A percentile compares a stretch with the other conserved stretches of the same genome.
Conservation (phyloP, 2,329 filamentous ascomycete genomes). For the Periconia digitata region DNA sequence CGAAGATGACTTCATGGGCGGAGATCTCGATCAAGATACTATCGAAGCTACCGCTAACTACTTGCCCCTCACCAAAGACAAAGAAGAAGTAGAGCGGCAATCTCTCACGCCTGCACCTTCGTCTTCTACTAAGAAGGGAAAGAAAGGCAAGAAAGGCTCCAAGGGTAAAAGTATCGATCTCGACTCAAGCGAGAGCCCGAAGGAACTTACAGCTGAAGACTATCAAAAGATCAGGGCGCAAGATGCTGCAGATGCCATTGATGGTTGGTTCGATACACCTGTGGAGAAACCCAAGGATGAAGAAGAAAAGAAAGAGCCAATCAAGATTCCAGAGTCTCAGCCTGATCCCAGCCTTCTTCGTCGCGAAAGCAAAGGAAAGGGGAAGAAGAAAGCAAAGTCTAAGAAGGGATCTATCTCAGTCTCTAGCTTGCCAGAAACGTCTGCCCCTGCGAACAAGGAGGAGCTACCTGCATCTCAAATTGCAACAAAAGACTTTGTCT, state of each 20-base stretch:
- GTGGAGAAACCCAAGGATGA: slow-evolving; percentile 12
- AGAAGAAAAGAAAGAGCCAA: slow-evolving; percentile 9
- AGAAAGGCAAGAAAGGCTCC: slow-evolving; percentile 36
- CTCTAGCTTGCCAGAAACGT: slow-evolving; percentile 9
- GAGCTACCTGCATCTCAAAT: slow-evolving; percentile 8
- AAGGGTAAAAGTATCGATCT: slow-evolving; percentile 28
- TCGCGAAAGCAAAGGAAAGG: slow-evolving; percentile 25
- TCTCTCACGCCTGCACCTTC: slow-evolving; percentile 10
- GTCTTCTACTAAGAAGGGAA: slow-evolving; percentile 28
- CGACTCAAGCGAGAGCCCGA: slow-evolving; percentile 3
- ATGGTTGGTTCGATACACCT: slow-evolving; percentile 21
- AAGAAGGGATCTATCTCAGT: slow-evolving; percentile 16
- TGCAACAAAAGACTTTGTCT: not conserved
- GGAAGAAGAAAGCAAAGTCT: slow-evolving; percentile 28
- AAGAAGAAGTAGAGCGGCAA: slow-evolving; percentile 12
- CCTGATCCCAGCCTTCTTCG: slow-evolving; percentile 17
- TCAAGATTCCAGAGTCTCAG: slow-evolving; percentile 10
- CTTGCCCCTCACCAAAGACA: slow-evolving; percentile 1
- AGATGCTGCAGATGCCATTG: slow-evolving; percentile 30
- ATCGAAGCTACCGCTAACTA: slow-evolving; percentile 17
- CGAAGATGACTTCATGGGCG: slow-evolving; percentile 24
- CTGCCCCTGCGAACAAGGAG: slow-evolving; percentile 13
- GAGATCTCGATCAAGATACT: slow-evolving; percentile 25
- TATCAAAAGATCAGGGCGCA: slow-evolving; percentile 18
- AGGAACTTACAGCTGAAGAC: slow-evolving; percentile 25